Percentiles rank a stretch among this genome's conserved stretches.
Conservation (phyloP, 371 early-diverging fungal genomes). For the Phascolomyces articulosus region DNA sequence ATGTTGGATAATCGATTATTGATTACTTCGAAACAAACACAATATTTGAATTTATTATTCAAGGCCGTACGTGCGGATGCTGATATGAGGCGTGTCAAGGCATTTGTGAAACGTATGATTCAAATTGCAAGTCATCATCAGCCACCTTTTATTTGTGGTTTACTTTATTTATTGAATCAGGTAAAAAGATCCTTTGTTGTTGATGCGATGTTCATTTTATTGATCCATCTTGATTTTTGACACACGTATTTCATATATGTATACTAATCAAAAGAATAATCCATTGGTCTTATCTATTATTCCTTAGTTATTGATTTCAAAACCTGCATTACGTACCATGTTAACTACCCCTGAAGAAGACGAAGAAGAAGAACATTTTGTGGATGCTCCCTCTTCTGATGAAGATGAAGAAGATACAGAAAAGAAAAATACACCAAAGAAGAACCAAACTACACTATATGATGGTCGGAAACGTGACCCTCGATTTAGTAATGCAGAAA, state of each 20-base stretch:
- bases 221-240: background rate
- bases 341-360: constrained; percentile 75
- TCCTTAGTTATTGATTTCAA: constrained; percentile 39
- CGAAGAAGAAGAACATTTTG: constrained; percentile 64
- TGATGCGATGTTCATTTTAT: background rate
- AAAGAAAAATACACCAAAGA: constrained; percentile 17
- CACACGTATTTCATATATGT: too few relatives aligned
- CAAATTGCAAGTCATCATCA: constrained; percentile 80
- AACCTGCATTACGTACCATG: constrained; percentile 60
- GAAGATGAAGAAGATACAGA: constrained; percentile 27
- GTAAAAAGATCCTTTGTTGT: constrained; percentile 25
- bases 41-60: constrained; percentile 92
- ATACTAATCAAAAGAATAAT: too few relatives aligned
- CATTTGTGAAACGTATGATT: constrained; percentile 89
- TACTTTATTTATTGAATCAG: constrained; percentile 84
- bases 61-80: constrained; percentile 82
- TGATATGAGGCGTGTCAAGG: constrained; percentile 68
- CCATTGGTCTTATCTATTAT: too few relatives aligned
- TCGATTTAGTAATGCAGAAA: constrained; percentile 78
- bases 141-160: constrained; percentile 85
- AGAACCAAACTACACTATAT: constrained; percentile 56
- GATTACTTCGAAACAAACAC: constrained; percentile 84
- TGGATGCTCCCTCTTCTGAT: constrained; percentile 46
- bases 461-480: constrained; percentile 92
- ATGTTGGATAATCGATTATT: constrained; percentile 83